Conservation (phyloP, 2,329 filamentous ascomycete genomes). For the Fusarium acutatum region DNA sequence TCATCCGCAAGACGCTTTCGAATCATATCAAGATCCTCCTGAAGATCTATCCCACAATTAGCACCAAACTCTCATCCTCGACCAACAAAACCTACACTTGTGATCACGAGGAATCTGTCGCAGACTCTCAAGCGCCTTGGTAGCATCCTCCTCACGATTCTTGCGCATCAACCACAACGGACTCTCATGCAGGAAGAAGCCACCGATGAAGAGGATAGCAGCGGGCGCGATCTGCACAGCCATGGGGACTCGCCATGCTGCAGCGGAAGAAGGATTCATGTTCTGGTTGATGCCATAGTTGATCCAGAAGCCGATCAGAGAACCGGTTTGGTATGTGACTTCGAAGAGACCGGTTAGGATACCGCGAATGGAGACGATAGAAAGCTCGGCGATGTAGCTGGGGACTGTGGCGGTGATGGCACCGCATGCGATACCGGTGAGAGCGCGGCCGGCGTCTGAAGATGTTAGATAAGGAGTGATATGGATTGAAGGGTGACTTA, state of each 20-base stretch:
- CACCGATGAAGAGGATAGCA: conserved; percentile 53
- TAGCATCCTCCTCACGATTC: conserved; percentile 45
- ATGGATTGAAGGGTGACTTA: background rate
- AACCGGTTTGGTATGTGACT: conserved; percentile 63
- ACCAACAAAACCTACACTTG: conserved; percentile 31
- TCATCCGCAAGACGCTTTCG: conserved; percentile 48
- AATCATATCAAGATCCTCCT: conserved; percentile 59
- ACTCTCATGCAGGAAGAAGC: conserved; percentile 55
- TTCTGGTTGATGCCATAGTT: conserved; percentile 55
- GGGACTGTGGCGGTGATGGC: conserved; percentile 67
- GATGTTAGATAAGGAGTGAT: too few relatives aligned
- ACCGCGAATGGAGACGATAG: conserved; percentile 66
- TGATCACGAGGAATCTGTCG: conserved; percentile 55
- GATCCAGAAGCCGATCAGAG: conserved; percentile 61
- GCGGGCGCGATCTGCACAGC: conserved; percentile 57
- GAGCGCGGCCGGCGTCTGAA: conserved; percentile 64
- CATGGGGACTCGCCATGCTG: conserved; percentile 60
- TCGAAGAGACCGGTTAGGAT: conserved; percentile 63
- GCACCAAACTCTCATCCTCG: background rate
- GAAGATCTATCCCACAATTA: conserved; percentile 47
- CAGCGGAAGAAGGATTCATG: conserved; percentile 44
- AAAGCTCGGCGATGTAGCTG: conserved; percentile 70
- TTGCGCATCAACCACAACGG: conserved; percentile 51
- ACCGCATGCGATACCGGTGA: conserved; percentile 67
- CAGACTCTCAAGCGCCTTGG: conserved; percentile 47